Evolutionary conservation across 805 yeast genomes (phyloP).

Genomic region (Sugiyamaella americana): DNA sequence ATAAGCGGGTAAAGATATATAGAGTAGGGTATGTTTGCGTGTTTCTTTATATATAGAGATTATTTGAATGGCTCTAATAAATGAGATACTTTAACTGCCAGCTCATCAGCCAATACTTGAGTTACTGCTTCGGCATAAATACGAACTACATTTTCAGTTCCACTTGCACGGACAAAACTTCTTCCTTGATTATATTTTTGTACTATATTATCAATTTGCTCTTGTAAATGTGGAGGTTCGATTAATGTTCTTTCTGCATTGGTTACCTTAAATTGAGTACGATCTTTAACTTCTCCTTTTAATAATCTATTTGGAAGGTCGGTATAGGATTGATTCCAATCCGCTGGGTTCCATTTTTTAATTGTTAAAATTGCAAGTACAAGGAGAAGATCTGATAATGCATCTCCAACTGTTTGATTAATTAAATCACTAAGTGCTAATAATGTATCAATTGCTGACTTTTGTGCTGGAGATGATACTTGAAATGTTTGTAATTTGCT

Average conservation of each 20-base stretch:
- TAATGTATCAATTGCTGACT: conserved; percentile 48
- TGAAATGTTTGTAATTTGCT: conserved; percentile 34
- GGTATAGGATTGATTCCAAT: conserved; percentile 71
- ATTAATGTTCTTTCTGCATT: conserved; percentile 83
- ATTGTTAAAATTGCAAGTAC: conserved; percentile 60
- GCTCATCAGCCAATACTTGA: conserved; percentile 40
- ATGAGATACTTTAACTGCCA: conserved; percentile 29
- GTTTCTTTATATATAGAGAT: too few species aligned
- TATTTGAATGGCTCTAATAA: conserved; percentile 19
- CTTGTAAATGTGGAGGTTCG: conserved; percentile 74
- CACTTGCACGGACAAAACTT: conserved; percentile 93
- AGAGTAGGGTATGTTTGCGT: too few species aligned
- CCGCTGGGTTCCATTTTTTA: conserved; percentile 51
- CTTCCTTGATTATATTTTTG: conserved; percentile 55
- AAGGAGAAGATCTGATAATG: conserved; percentile 83
- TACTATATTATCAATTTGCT: conserved; percentile 60
- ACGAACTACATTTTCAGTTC: conserved; percentile 96
- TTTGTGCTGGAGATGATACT: conserved; percentile 40
- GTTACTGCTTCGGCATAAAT: conserved; percentile 85
- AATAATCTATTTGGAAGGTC: conserved; percentile 84
- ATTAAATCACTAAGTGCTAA: conserved; percentile 61
- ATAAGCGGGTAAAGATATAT: too few species aligned
- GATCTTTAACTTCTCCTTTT: conserved; percentile 78
- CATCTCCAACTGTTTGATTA: conserved; percentile 98
- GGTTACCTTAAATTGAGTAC: conserved; percentile 72